Conservation (phyloP, 805 yeast species). For the Debaryomyces prosopidis region DNA sequence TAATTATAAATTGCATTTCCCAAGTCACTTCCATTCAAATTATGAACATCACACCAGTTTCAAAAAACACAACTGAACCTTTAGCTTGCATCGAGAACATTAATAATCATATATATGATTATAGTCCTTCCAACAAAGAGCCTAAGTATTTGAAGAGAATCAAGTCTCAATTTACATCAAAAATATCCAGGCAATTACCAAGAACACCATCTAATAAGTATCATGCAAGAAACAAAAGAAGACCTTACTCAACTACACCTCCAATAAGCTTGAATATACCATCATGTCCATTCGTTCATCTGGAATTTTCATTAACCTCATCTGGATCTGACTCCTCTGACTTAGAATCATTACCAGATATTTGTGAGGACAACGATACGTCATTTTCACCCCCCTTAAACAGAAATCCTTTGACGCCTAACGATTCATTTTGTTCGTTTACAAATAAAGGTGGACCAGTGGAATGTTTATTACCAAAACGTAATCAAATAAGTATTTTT, state of each 20-base stretch:
- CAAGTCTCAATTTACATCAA: slow-evolving; percentile 8
- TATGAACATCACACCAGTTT: slow-evolving; percentile 11
- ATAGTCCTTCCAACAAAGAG: slow-evolving; percentile 11
- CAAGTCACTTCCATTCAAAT: neutral
- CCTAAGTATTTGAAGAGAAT: slow-evolving; percentile 4
- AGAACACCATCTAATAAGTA: slow-evolving; percentile 8
- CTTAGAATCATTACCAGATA: slow-evolving; percentile 39
- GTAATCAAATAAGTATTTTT: slow-evolving; percentile 47
- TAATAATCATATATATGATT: slow-evolving; percentile 24
- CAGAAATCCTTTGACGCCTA: slow-evolving; percentile 1
- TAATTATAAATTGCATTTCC: neutral
- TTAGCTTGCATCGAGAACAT: slow-evolving; percentile 18
- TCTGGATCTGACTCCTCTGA: slow-evolving; percentile 25
- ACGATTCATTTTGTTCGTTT: neutral
- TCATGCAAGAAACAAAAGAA: slow-evolving; percentile 6
- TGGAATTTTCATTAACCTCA: slow-evolving; percentile 11
- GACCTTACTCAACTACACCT: neutral
- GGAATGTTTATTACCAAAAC: neutral
- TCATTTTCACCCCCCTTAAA: slow-evolving; percentile 17
- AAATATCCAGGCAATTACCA: slow-evolving; percentile 4
- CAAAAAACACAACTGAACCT: slow-evolving; percentile 22
- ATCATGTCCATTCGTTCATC: slow-evolving; percentile 4
- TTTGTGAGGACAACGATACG: slow-evolving; percentile 30
- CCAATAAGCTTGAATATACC: slow-evolving; percentile 1
- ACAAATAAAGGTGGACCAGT: neutral